These are phyloP conservation scores for Jacaranda mimosifolia DNA, from an alignment of 257 asterid species.

Conservation along the genomic window DNA sequence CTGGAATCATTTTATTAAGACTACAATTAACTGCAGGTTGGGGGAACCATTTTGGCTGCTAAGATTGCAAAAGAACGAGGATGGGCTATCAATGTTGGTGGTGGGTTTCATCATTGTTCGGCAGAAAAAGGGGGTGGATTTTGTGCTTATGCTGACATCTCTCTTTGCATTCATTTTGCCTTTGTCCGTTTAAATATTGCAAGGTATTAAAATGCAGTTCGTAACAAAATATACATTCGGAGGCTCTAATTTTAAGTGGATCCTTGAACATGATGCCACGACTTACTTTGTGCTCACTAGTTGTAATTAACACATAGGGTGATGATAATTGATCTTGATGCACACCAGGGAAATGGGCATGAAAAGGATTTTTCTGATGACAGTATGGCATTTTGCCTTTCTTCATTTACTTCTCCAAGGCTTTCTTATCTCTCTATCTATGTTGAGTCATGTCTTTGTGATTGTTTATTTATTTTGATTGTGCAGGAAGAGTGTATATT, in stretches of 20 bases:
- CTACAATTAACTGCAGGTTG: slow-evolving; percentile 62
- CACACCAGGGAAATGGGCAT: slow-evolving; percentile 99
- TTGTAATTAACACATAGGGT: slow-evolving; percentile 59
- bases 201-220: slow-evolving; percentile 56
- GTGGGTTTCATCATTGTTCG: slow-evolving; percentile 98
- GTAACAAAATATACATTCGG: neutral
- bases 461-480: slow-evolving; percentile 34
- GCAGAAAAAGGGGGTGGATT: slow-evolving; percentile 94
- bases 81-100: slow-evolving; percentile 97
- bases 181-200: slow-evolving; percentile 69
- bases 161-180: slow-evolving; percentile 91
- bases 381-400: slow-evolving; percentile 56
- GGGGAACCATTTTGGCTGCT: slow-evolving; percentile 94
- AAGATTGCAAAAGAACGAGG: slow-evolving; percentile 96
- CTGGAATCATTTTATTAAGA: slow-evolving; percentile 9
- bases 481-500: slow-evolving; percentile 89
- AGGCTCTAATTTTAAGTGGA: slow-evolving; percentile 7
- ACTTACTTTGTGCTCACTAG: slow-evolving; percentile 39
- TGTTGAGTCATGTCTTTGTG: slow-evolving; percentile 20
- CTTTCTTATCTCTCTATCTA: slow-evolving; percentile 2
- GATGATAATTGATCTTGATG: slow-evolving; percentile 98
- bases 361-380: slow-evolving; percentile 82
- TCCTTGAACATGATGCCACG: slow-evolving; percentile 17
- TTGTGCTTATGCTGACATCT: slow-evolving; percentile 91
- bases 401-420: slow-evolving; percentile 27